Percentiles rank a stretch among this genome's conserved stretches.
These are phyloP conservation scores for Crithidia brevicula DNA, from an alignment of 208 protist genomes.

Conservation along the genomic window DNA sequence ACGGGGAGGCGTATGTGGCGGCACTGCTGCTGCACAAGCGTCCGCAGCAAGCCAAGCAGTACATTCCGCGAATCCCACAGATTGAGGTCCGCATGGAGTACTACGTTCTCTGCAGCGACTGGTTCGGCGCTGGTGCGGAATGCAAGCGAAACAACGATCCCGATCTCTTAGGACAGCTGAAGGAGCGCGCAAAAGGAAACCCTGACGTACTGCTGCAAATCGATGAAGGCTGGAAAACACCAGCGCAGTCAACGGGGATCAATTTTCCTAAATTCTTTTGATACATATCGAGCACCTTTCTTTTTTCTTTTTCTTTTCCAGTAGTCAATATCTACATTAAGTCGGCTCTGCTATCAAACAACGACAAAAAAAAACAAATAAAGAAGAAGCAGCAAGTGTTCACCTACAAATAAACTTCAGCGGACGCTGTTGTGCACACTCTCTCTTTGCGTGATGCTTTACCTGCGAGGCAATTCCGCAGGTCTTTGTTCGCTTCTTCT, in stretches of 20 bases:
- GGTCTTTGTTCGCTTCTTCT: background rate
- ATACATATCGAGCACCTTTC: background rate
- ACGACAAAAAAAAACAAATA: too few species aligned
- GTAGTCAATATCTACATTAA: too few species aligned
- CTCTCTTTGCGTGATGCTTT: too few species aligned
- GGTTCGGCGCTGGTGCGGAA: slow-evolving; percentile 62
- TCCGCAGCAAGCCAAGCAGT: slow-evolving; percentile 69
- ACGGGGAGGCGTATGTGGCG: slow-evolving; percentile 54
- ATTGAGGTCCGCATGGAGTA: slow-evolving; percentile 83
- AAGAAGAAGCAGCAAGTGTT: too few species aligned
- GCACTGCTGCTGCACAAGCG: slow-evolving; percentile 59
- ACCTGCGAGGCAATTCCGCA: too few species aligned
- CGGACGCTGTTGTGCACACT: too few species aligned
- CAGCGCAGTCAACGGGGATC: slow-evolving; percentile 43
- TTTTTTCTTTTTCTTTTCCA: slow-evolving; percentile 18
- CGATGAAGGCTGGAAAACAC: slow-evolving; percentile 74
- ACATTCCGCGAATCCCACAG: slow-evolving; percentile 63
- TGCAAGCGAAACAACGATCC: slow-evolving; percentile 63
- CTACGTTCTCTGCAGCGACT: slow-evolving; percentile 83
- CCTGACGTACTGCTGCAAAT: slow-evolving; percentile 52
- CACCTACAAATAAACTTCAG: too few species aligned
- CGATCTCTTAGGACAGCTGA: slow-evolving; percentile 68
- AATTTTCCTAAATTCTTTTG: slow-evolving; percentile 53
- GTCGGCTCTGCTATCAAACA: background rate
- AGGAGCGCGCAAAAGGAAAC: slow-evolving; percentile 71